Percentiles rank a stretch among this genome's conserved stretches.
Evolutionary conservation across 1,284 basidiomycete species (phyloP).

Genomic region (Austroboletus rostrupii): DNA sequence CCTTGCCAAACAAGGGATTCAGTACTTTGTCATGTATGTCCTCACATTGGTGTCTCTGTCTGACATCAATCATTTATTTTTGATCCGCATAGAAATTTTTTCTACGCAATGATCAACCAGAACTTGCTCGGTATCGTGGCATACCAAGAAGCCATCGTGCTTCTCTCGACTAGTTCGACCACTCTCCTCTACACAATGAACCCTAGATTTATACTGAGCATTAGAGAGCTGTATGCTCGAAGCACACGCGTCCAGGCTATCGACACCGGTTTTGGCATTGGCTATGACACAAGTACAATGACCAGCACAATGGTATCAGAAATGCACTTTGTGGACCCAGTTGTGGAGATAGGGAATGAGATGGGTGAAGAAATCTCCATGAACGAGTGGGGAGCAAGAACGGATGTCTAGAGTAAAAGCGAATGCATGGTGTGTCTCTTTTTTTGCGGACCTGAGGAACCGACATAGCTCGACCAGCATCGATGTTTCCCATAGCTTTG

Average conservation of each 20-base stretch:
- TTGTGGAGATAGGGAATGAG: neutral
- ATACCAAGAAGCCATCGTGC: neutral
- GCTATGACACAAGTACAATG: neutral
- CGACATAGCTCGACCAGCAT: too few relatives aligned
- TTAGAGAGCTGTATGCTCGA: slow-evolving; percentile 4
- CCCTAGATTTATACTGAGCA: slow-evolving; percentile 8
- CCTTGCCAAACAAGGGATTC: slow-evolving; percentile 6
- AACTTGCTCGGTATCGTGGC: neutral
- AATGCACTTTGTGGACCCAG: slow-evolving; percentile 1
- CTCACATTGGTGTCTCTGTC: too few relatives aligned
- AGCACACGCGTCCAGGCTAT: neutral
- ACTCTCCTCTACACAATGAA: slow-evolving; percentile 3
- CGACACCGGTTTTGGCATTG: slow-evolving; percentile 10
- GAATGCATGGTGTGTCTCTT: too few relatives aligned
- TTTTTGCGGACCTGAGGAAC: too few relatives aligned
- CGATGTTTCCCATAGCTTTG: too few relatives aligned
- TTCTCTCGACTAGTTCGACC: neutral
- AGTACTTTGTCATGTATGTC: slow-evolving; percentile 11
- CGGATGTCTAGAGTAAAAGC: too few relatives aligned
- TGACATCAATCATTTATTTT: too few relatives aligned
- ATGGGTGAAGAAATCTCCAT: neutral
- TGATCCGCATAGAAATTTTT: neutral
- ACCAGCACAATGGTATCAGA: neutral
- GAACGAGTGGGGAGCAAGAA: neutral
- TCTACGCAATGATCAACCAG: neutral